Evolutionary conservation across 2,329 filamentous ascomycete genomes (phyloP).

Genomic region (Byssoonygena ceratinophila): DNA sequence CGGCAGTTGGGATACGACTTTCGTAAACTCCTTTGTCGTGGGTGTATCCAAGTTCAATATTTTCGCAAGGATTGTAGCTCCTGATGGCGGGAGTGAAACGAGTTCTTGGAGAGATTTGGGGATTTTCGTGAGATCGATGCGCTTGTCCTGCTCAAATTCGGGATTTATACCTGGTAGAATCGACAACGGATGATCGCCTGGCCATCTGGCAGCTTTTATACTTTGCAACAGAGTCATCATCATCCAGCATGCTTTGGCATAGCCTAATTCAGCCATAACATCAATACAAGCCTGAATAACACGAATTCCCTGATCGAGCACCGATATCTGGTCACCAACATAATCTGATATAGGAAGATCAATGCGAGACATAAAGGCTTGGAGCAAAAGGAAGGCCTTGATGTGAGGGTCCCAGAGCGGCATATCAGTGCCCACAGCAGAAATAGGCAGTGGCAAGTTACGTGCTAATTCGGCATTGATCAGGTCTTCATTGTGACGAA

Average conservation of each 20-base stretch:
- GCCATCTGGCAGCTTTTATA: constrained; percentile 89
- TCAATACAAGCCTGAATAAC: constrained; percentile 94
- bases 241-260: constrained; percentile 62
- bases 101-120: constrained; percentile 27
- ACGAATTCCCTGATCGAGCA: constrained; percentile 92
- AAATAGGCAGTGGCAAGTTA: constrained; percentile 61
- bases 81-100: constrained; percentile 22
- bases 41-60: constrained; percentile 23
- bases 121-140: constrained; percentile 16
- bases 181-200: constrained; percentile 63
- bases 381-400: constrained; percentile 85
- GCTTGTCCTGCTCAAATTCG: constrained; percentile 15
- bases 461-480: constrained; percentile 85
- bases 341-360: constrained; percentile 93
- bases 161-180: constrained; percentile 62
- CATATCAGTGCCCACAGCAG: constrained; percentile 48
- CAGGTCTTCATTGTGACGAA: constrained; percentile 95
- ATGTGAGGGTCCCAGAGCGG: constrained; percentile 99
- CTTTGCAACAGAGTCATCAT: constrained; percentile 83
- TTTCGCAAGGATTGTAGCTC: constrained; percentile 23
- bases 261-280: constrained; percentile 79
- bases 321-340: constrained; percentile 78
- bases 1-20: constrained; percentile 57
- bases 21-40: constrained; percentile 35
- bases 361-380: constrained; percentile 89